Conservation (phyloP, 345 rosid genomes). For the Citrus cavaleriei region DNA sequence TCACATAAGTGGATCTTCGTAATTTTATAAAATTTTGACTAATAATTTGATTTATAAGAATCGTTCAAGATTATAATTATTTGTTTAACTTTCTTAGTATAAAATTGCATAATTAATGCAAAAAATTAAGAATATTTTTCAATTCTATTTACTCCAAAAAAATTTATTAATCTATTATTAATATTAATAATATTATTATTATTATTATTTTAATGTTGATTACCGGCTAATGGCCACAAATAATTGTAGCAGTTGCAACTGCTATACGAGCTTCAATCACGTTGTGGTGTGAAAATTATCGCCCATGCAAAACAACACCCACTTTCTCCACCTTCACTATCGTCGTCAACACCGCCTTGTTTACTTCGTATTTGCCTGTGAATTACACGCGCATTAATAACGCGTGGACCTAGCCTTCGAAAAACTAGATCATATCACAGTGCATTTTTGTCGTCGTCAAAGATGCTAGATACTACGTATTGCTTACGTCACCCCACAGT, state of each 20-base stretch:
- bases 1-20: too few relatives aligned
- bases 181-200: too few relatives aligned
- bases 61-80: too few relatives aligned
- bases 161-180: too few relatives aligned
- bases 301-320: neutral
- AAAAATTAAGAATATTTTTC: too few relatives aligned
- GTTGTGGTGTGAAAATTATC: neutral
- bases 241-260: neutral
- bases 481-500: conserved; percentile 30
- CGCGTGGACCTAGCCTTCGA: neutral
- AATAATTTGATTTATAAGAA: too few relatives aligned
- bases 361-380: neutral
- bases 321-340: neutral
- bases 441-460: conserved; percentile 21
- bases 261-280: neutral
- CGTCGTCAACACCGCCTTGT: neutral
- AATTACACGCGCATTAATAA: neutral
- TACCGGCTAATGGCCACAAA: neutral
- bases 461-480: conserved; percentile 13
- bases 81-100: too few relatives aligned
- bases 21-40: too few relatives aligned
- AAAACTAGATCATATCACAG: conserved; percentile 1
- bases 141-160: too few relatives aligned
- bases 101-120: too few relatives aligned
- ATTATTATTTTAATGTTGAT: neutral